Evolutionary conservation across 1,139 yeast genomes (phyloP), one percentile per base, ranked within the genome.

Genomic region (Arxiozyma heterogenica): DNA sequence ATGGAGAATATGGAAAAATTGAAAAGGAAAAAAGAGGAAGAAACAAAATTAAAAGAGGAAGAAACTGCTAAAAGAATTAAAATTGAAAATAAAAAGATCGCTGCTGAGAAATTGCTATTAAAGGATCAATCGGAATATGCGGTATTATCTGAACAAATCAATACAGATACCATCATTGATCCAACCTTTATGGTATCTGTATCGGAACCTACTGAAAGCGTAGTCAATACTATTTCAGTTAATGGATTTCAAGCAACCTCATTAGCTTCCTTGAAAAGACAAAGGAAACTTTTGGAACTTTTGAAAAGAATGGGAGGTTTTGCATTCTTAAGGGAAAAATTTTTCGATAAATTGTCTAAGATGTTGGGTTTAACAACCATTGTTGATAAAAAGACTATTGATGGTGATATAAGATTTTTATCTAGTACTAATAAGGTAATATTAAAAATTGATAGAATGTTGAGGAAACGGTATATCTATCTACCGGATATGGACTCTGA

Each of bases 171-270:
- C 21, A 38, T 20, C 20, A 17, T 6, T 18, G 44, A 12, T 41
- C 2, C 41, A 18, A 27, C 18, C 23, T n/a, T 12, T 34, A 34
- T 15, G n/a, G n/a, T 8, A 34, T 8, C 39, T 34, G 17, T 34
- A 34, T 34, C 39, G 15, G 39, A 6, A 15, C n/a, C 39, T 34
- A 6, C 39, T 34, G 39, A 15, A 15, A 34, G 15, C n/a, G 17
- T 12, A 6, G 39, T 15, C 15, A 34, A 34, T 34, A 34, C 39
- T 2, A 17, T 67, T 17, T 56, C 58, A 38, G 58, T 66, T 44
- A 66, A 62, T 27, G 72, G 71, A 1, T 68, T 67, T 50, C 61
- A 68, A 11, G 72, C 67, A 0, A 57, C 57, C 22, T 68, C 71
- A 17, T 55, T 67, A 27, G 60, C 67, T 51, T 66, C 71, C 2